Percentiles rank a stretch among this genome's conserved stretches.
Conservation (phyloP, 2,329 filamentous ascomycete species). For the Trichoderma atroviride region DNA sequence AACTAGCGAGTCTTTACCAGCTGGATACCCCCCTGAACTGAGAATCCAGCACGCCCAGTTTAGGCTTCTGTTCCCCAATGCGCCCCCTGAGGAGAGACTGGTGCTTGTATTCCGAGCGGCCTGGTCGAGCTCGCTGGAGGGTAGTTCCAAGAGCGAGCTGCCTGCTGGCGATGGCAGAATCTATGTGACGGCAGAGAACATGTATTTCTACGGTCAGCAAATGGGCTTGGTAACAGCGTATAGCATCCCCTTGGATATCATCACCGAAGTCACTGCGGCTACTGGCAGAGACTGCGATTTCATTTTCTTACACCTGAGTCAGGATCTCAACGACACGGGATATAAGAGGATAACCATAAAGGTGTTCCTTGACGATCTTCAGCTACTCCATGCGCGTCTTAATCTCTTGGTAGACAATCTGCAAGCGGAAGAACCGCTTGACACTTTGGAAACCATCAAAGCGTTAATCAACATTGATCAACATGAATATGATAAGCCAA, state of each 20-base stretch:
- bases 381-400: slow-evolving; percentile 78
- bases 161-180: slow-evolving; percentile 71
- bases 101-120: slow-evolving; percentile 91
- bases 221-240: slow-evolving; percentile 88
- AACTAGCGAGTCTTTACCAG: slow-evolving; percentile 62
- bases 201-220: slow-evolving; percentile 97
- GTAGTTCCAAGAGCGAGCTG: slow-evolving; percentile 45
- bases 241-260: slow-evolving; percentile 70
- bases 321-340: slow-evolving; percentile 63
- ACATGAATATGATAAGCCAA: slow-evolving; percentile 58
- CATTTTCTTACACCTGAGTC: slow-evolving; percentile 76
- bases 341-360: slow-evolving; percentile 83
- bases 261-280: slow-evolving; percentile 86
- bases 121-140: slow-evolving; percentile 63
- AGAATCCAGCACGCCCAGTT: slow-evolving; percentile 92
- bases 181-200: slow-evolving; percentile 82
- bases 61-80: slow-evolving; percentile 82
- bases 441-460: slow-evolving; percentile 69
- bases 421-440: slow-evolving; percentile 69
- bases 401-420: slow-evolving; percentile 84
- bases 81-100: slow-evolving; percentile 75
- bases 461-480: slow-evolving; percentile 75
- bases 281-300: slow-evolving; percentile 92
- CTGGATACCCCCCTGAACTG: slow-evolving; percentile 78
- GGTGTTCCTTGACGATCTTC: slow-evolving; percentile 86